Percentiles rank a stretch among this genome's conserved stretches.
Evolutionary conservation across 108 stramenopile genomes (phyloP).

Genomic region (Nitzschia inconspicua): DNA sequence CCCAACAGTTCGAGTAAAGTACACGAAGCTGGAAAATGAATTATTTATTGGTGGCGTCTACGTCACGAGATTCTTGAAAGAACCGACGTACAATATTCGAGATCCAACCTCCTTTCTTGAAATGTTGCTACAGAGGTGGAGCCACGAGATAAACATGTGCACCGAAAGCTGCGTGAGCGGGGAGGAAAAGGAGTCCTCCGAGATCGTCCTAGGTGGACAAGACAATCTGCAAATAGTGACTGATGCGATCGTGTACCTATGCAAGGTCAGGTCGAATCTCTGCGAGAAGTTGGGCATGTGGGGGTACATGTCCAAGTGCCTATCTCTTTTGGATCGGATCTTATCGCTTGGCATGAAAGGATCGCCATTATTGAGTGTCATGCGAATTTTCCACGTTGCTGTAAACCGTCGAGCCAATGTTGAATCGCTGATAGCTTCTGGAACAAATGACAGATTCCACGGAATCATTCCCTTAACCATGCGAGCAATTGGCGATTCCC

Average conservation of each 20-base stretch:
- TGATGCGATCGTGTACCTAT: conserved; percentile 55
- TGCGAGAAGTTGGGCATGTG: conserved; percentile 58
- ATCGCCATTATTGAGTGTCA: conserved; percentile 40
- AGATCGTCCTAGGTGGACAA: conserved; percentile 11
- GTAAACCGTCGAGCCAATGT: conserved; percentile 45
- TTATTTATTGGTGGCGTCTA: conserved; percentile 75
- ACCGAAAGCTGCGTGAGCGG: conserved; percentile 16
- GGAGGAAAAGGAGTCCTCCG: conserved; percentile 9
- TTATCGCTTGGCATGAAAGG: conserved; percentile 29
- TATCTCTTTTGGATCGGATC: conserved; percentile 32
- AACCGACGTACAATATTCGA: conserved; percentile 74
- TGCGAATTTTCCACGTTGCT: conserved; percentile 60
- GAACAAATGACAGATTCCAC: conserved; percentile 21
- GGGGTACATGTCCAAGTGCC: conserved; percentile 51
- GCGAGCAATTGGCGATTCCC: conserved; percentile 22
- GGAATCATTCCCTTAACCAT: conserved; percentile 47
- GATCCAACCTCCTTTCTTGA: conserved; percentile 73
- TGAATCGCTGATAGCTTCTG: conserved; percentile 38
- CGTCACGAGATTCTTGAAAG: conserved; percentile 73
- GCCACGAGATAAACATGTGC: conserved; percentile 45
- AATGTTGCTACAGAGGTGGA: conserved; percentile 49
- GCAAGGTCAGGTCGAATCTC: conserved; percentile 43
- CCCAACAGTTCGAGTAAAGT: conserved; percentile 35
- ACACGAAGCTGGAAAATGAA: conserved; percentile 55
- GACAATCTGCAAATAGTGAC: conserved; percentile 53